phyloP scores from a whole-genome alignment of 2,329 filamentous ascomycete species.

The Rasamsonia emersonii region DNA sequence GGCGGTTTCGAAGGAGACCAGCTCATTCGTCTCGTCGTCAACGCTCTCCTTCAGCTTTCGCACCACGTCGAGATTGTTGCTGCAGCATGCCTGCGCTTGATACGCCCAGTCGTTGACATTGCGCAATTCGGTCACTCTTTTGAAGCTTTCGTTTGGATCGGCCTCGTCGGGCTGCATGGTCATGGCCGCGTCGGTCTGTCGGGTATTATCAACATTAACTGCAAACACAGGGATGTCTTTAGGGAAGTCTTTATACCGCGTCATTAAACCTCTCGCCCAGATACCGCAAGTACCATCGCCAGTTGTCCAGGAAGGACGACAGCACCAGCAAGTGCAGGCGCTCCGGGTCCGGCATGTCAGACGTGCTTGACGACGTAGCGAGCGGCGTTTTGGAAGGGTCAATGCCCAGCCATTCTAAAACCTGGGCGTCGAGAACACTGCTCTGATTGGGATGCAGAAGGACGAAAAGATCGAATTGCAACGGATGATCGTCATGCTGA shows the following conservation, averaged over 20 bases:
- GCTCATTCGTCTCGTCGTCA: not conserved
- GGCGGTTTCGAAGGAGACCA: not conserved
- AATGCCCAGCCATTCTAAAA: slow-evolving; percentile 2
- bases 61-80: not conserved
- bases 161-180: not conserved
- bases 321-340: slow-evolving; percentile 4
- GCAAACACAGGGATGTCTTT: not conserved
- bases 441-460: slow-evolving; percentile 7
- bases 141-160: slow-evolving; percentile 1
- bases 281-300: slow-evolving; percentile 5
- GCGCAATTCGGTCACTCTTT: not conserved
- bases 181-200: not conserved
- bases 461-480: slow-evolving; percentile 9
- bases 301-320: slow-evolving; percentile 6
- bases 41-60: not conserved
- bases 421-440: slow-evolving; percentile 4
- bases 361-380: too few species aligned
- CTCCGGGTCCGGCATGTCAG: not conserved
- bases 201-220: not conserved
- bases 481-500: too few species aligned
- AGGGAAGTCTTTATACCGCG: not conserved
- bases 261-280: slow-evolving; percentile 1
- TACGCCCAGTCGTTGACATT: slow-evolving; percentile 1
- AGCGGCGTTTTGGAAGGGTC: too few species aligned
- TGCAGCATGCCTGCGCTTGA: slow-evolving; percentile 2